Percentiles rank a stretch among this genome's conserved stretches.
Evolutionary conservation across 176 grass and related monocot genomes (phyloP).

Genomic region (Zea luxurians): DNA sequence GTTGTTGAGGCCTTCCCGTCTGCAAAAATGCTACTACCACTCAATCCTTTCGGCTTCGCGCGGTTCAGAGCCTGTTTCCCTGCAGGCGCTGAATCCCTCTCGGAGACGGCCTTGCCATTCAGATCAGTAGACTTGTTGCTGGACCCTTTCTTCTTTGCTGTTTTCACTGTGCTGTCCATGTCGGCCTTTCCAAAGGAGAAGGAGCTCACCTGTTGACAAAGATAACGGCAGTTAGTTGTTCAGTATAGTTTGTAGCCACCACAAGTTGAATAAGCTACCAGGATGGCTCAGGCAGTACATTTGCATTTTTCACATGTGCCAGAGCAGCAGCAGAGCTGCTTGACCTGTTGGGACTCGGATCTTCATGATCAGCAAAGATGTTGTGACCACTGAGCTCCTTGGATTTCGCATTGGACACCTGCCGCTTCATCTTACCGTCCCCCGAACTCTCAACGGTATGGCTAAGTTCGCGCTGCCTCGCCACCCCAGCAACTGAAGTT

Average conservation of each 20-base stretch:
- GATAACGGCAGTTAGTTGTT: not conserved
- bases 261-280: not conserved
- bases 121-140: slow-evolving; percentile 55
- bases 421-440: slow-evolving; percentile 50
- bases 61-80: slow-evolving; percentile 52
- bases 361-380: slow-evolving; percentile 67
- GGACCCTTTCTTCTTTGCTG: slow-evolving; percentile 54
- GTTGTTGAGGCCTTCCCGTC: slow-evolving; percentile 44
- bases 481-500: slow-evolving; percentile 58
- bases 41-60: slow-evolving; percentile 62
- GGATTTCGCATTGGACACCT: slow-evolving; percentile 61
- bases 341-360: slow-evolving; percentile 41
- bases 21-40: slow-evolving; percentile 61
- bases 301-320: slow-evolving; percentile 36
- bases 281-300: slow-evolving; percentile 1
- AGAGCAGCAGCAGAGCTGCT: slow-evolving; percentile 25
- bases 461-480: slow-evolving; percentile 77
- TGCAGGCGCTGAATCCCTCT: slow-evolving; percentile 34
- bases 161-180: slow-evolving; percentile 42
- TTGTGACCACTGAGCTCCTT: slow-evolving; percentile 74
- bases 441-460: slow-evolving; percentile 46
- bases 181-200: slow-evolving; percentile 67
- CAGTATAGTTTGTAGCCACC: not conserved
- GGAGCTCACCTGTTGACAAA: slow-evolving; percentile 44
- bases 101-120: slow-evolving; percentile 58